phyloP scores from a whole-genome alignment of 805 yeast species.

The Saccharomyces mikatae region DNA sequence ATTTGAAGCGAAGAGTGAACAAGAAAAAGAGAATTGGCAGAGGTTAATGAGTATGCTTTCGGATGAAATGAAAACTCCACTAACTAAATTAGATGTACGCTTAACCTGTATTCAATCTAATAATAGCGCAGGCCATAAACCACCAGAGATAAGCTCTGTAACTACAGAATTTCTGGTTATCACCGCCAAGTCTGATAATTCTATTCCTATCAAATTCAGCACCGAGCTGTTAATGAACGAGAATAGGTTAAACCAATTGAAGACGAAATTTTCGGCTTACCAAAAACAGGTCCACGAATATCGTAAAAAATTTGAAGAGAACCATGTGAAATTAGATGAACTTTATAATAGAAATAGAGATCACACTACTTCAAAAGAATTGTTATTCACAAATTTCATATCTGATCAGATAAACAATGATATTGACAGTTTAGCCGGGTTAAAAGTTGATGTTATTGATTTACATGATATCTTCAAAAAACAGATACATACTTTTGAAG shows the following conservation, averaged over 20 bases:
- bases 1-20: slow-evolving; percentile 27
- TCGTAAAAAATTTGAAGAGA: slow-evolving; percentile 17
- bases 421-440: slow-evolving; percentile 26
- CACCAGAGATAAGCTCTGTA: slow-evolving; percentile 28
- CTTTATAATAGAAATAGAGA: slow-evolving; percentile 20
- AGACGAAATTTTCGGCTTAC: slow-evolving; percentile 16
- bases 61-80: slow-evolving; percentile 22
- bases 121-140: slow-evolving; percentile 21
- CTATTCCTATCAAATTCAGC: slow-evolving; percentile 38
- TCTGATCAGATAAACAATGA: slow-evolving; percentile 23
- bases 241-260: slow-evolving; percentile 18
- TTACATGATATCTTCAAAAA: slow-evolving; percentile 25
- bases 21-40: slow-evolving; percentile 32
- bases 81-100: slow-evolving; percentile 24
- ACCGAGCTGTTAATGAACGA: slow-evolving; percentile 24
- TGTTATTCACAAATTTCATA: slow-evolving; percentile 26
- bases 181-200: slow-evolving; percentile 29
- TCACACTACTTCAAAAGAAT: slow-evolving; percentile 12
- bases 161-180: slow-evolving; percentile 29
- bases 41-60: slow-evolving; percentile 23
- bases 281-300: slow-evolving; percentile 8
- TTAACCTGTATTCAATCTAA: slow-evolving; percentile 30
- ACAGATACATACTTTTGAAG: slow-evolving; percentile 18
- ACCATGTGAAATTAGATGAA: slow-evolving; percentile 16
- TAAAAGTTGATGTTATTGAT: slow-evolving; percentile 14